These are phyloP conservation scores for Fusarium compactum DNA, from an alignment of 2,329 filamentous ascomycete species.

Conservation along the genomic window DNA sequence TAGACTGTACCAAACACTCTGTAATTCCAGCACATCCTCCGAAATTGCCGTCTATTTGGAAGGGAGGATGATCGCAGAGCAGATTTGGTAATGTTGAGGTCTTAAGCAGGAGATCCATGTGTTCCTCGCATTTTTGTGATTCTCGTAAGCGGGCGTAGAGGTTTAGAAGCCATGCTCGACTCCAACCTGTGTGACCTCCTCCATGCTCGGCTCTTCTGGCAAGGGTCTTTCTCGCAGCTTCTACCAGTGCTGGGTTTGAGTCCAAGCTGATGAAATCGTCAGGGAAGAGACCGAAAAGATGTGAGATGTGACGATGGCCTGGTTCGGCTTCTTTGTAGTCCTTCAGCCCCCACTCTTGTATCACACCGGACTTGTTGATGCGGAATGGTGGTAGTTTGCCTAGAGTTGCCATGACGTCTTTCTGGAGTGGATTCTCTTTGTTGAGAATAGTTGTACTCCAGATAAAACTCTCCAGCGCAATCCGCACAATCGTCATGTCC, in stretches of 20 bases:
- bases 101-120: conserved; percentile 37
- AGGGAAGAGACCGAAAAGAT: conserved; percentile 62
- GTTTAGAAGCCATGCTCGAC: conserved; percentile 63
- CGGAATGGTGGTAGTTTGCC: conserved; percentile 23
- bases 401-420: conserved; percentile 1
- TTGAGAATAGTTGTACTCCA: conserved; percentile 28
- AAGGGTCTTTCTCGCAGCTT: conserved; percentile 49
- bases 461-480: conserved; percentile 40
- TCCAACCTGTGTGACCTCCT: conserved; percentile 65
- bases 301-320: conserved; percentile 64
- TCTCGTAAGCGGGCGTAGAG: conserved; percentile 59
- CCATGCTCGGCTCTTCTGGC: conserved; percentile 49
- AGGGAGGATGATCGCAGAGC: conserved; percentile 42
- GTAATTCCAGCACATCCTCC: conserved; percentile 41
- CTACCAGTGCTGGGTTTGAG: conserved; percentile 34
- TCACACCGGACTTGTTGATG: conserved; percentile 37
- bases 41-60: conserved; percentile 50
- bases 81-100: conserved; percentile 38
- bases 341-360: conserved; percentile 56
- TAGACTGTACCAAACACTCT: conserved; percentile 43
- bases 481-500: conserved; percentile 39
- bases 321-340: conserved; percentile 58
- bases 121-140: conserved; percentile 13
- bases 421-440: conserved; percentile 6
- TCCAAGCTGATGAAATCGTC: conserved; percentile 48